A percentile compares a stretch with the other conserved stretches of the same genome.
phyloP scores from a whole-genome alignment of 2,329 filamentous ascomycete genomes.

The Metarhizium album region DNA sequence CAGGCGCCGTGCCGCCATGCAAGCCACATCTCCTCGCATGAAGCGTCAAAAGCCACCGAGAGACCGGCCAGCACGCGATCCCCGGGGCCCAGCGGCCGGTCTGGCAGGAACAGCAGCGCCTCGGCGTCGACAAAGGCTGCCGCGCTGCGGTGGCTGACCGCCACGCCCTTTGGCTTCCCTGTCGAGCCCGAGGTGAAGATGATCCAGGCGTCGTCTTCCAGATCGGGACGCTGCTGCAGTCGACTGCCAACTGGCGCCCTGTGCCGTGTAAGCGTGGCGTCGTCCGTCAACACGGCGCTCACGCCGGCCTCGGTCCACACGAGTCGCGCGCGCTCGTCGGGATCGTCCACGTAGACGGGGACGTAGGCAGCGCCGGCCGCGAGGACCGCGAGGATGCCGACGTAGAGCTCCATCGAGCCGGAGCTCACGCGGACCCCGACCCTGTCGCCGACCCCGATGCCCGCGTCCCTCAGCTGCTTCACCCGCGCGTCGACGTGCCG shows the following conservation, averaged over 20 bases:
- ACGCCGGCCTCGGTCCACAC: slow-evolving; percentile 12
- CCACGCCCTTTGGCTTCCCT: slow-evolving; percentile 15
- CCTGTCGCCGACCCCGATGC: slow-evolving; percentile 10
- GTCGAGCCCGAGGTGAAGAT: slow-evolving; percentile 16
- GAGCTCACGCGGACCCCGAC: slow-evolving; percentile 12
- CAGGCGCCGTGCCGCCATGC: slow-evolving; percentile 14
- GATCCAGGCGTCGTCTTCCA: slow-evolving; percentile 14
- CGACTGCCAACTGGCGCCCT: not conserved
- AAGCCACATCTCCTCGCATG: slow-evolving; percentile 15
- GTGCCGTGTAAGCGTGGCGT: slow-evolving; percentile 7
- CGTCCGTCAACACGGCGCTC: slow-evolving; percentile 10
- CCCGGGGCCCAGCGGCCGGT: slow-evolving; percentile 11
- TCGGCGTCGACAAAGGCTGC: slow-evolving; percentile 16
- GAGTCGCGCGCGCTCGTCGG: slow-evolving; percentile 12
- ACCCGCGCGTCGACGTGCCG: slow-evolving; percentile 3
- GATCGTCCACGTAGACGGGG: slow-evolving; percentile 14
- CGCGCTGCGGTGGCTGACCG: slow-evolving; percentile 14
- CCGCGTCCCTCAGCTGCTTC: slow-evolving; percentile 5
- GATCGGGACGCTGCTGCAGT: slow-evolving; percentile 1
- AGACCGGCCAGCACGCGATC: slow-evolving; percentile 14
- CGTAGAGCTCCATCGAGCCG: slow-evolving; percentile 11
- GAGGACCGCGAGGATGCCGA: slow-evolving; percentile 11
- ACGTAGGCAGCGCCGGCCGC: slow-evolving; percentile 12
- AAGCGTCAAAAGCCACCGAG: slow-evolving; percentile 14
- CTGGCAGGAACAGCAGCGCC: slow-evolving; percentile 10